These are phyloP conservation scores for Breviolum minutum DNA, from an alignment of 73 alveolate genomes.

Conservation along the genomic window DNA sequence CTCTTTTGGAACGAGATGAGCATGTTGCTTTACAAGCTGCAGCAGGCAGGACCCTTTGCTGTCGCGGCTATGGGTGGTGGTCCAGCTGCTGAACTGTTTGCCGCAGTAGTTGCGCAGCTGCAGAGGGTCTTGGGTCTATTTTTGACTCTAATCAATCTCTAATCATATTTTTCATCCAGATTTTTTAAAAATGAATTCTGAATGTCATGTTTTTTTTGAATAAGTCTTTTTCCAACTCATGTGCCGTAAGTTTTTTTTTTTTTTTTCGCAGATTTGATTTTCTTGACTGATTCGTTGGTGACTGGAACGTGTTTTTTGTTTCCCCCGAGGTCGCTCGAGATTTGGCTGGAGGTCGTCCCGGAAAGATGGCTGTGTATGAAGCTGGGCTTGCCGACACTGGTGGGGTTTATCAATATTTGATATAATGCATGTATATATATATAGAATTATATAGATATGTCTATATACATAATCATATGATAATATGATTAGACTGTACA, in stretches of 20 bases:
- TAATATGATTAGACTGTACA: no score
- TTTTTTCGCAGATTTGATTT: no score
- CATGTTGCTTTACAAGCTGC: neutral
- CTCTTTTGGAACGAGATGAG: no score
- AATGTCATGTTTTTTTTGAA: no score
- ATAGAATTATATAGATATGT: no score
- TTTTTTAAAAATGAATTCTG: no score
- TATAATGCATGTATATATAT: no score
- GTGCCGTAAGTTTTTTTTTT: no score
- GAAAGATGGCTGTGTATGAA: slow-evolving; percentile 17
- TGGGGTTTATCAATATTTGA: neutral
- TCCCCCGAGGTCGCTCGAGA: slow-evolving; percentile 3
- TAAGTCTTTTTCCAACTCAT: no score
- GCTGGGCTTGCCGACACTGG: neutral
- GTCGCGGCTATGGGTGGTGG: slow-evolving; percentile 88
- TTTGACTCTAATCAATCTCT: neutral
- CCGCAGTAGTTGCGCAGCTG: slow-evolving; percentile 27
- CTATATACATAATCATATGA: no score
- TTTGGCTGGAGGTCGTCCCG: slow-evolving; percentile 3
- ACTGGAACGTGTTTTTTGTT: neutral
- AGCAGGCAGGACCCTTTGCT: slow-evolving; percentile 2
- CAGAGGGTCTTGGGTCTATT: neutral
- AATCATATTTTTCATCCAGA: neutral
- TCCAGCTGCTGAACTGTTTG: slow-evolving; percentile 67
- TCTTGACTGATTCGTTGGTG: neutral